Evolutionary conservation across 1,284 basidiomycete genomes (phyloP).

Genomic region (Athelia sp.): DNA sequence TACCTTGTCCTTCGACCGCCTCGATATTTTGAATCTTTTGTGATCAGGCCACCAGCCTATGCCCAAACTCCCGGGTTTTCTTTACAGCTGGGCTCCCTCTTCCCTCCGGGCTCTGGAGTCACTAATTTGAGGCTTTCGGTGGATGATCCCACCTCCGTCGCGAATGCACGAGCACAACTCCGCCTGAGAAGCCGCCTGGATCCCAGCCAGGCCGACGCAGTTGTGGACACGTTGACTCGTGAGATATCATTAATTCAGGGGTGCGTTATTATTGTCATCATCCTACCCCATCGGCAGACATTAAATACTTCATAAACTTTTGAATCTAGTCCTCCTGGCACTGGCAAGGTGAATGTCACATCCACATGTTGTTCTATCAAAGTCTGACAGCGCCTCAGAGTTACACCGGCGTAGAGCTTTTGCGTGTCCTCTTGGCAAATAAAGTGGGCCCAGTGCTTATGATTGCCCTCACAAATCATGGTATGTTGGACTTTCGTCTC

Average conservation of each 20-base stretch:
- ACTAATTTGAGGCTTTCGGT: constrained; percentile 27
- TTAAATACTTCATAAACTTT: too few relatives aligned
- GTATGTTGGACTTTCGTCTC: background rate
- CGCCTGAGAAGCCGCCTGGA: constrained; percentile 48
- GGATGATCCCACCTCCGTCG: constrained; percentile 32
- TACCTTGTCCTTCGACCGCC: constrained; percentile 41
- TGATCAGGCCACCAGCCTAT: constrained; percentile 45
- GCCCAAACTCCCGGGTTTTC: constrained; percentile 40
- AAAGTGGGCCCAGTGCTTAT: constrained; percentile 51
- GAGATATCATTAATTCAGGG: constrained; percentile 69
- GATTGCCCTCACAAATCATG: constrained; percentile 72
- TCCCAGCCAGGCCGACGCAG: constrained; percentile 61
- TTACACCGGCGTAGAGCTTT: constrained; percentile 61
- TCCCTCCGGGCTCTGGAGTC: constrained; percentile 24
- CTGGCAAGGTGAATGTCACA: constrained; percentile 57
- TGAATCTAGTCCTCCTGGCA: constrained; percentile 59
- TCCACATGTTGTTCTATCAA: background rate
- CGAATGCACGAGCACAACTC: constrained; percentile 35
- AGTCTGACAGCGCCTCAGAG: constrained; percentile 45
- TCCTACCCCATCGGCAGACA: too few relatives aligned
- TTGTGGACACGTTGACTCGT: constrained; percentile 53
- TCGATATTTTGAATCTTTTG: constrained; percentile 22
- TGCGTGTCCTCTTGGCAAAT: constrained; percentile 56
- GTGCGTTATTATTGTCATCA: constrained; percentile 31
- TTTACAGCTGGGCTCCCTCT: constrained; percentile 42